phyloP scores from a whole-genome alignment of 164 flowering plant genomes.

The Macadamia integrifolia region DNA sequence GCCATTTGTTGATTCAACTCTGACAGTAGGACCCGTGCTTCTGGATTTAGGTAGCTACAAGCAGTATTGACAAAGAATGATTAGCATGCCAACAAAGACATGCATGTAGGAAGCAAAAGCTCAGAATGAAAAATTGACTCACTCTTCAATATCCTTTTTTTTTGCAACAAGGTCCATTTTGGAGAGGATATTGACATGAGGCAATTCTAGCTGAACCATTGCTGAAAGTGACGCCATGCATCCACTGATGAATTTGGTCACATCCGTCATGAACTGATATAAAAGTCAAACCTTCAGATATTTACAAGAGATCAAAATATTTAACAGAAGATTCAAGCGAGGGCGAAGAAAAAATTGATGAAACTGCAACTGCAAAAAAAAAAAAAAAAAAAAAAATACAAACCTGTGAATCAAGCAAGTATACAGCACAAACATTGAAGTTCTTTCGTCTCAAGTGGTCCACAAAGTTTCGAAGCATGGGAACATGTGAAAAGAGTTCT shows the following conservation, averaged over 20 bases:
- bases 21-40: conserved; percentile 55
- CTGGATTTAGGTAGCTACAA: conserved; percentile 74
- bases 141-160: conserved; percentile 76
- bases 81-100: not conserved
- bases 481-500: conserved; percentile 87
- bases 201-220: conserved; percentile 92
- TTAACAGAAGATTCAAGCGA: not conserved
- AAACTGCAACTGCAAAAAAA: not conserved
- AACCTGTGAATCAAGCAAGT: conserved; percentile 97
- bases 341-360: not conserved
- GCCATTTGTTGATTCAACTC: conserved; percentile 85
- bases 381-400: conserved; percentile 1
- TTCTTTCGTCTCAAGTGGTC: conserved; percentile 81
- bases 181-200: conserved; percentile 88
- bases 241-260: conserved; percentile 93
- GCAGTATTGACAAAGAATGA: conserved; percentile 2
- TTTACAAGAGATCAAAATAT: not conserved
- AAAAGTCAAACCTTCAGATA: not conserved
- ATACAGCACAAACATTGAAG: conserved; percentile 91
- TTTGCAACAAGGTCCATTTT: conserved; percentile 92
- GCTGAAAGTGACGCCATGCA: conserved; percentile 98
- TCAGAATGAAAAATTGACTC: conserved; percentile 13
- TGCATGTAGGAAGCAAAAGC: not conserved
- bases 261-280: conserved; percentile 88
- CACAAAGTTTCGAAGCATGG: conserved; percentile 80